Base-by-base conservation (phyloP, 2,329 filamentous ascomycete species). In the Xylaria digitata region DNA sequence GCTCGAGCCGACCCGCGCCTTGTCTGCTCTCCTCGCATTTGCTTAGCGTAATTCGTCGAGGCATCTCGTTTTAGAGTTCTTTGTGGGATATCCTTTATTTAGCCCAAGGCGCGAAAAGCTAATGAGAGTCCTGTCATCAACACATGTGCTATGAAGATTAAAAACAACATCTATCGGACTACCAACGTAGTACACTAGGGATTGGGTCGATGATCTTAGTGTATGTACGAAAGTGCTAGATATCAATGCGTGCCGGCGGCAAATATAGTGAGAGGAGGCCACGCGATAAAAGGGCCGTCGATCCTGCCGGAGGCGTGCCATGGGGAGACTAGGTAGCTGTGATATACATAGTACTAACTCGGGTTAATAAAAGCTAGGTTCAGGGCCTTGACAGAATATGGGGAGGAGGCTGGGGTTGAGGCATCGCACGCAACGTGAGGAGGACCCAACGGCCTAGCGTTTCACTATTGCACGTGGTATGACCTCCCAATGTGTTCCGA, bases 1-100 rank as follows among this genome's bases (percentile, higher is more conserved):
- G 43, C 50, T 61, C 65, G 65, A 67, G 50, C 65, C 65, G 52
- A 54, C 15, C 65, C 65, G 65, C 26, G 56, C 26, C 50, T 42
- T 57, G 42, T 46, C 46, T 54, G 9, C 26, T 40, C 19, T 30
- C 17, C 42, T 40, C 21, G 26, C 48, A 40, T 54, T 53, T 23
- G 53, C 21, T 56, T 32, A 40, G 23, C 9, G n/a, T 19, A 56
- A 42, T 52, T 48, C 21, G 19, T 32, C 30, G 26, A 49, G 34
- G 52, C 52, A 37, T 61, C 4, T 6, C 45, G 42, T 54, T 55
- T 15, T 9, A 15, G 37, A 40, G 13, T 60, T 23, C 55, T 17
- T 49, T 30, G 32, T 30, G 46, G 21, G 34, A 46, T 30, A n/a
- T 15, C 21, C 3, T 19, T 32, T 13, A 19, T 19, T 21, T 13